Base-by-base conservation (phyloP, 768 basidiomycete genomes). In the Agaricus blazei region DNA sequence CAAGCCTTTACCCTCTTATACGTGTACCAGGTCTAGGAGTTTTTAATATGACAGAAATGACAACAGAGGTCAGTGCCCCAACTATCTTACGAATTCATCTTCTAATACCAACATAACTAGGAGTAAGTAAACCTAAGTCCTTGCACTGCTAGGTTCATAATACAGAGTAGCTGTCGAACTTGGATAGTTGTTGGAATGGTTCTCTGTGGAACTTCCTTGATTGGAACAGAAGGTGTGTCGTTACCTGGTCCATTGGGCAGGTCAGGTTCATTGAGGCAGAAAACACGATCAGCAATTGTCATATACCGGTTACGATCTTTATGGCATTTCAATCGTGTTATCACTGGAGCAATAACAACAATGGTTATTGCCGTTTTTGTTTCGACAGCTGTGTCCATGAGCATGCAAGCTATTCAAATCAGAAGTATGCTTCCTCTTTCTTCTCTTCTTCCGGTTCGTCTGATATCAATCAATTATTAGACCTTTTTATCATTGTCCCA, bases 181-280 rank as follows among this genome's bases (percentile, higher is more conserved):
- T 52, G n/a, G 19, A 8, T 44, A 7, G 31, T 52, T 31, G 27
- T 31, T 4, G 9, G 6, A n/a, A 15, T 29, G 3, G 2, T 52
- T 14, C 14, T 52, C 4, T 42, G 27, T 9, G 14, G 31, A n/a
- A 15, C 34, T 31, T 28, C 51, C 26, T 37, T 34, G 28, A 42
- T 52, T 31, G 42, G 51, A 31, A 52, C 51, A n/a, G 51, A 52
- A 36, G 51, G 51, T 43, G 9, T 31, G 51, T 44, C n/a, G 7
- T 8, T 8, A 34, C 11, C 34, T 19, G 11, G 34, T 34, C 1
- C 34, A 43, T 11, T 44, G 19, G 3, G 4, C 31, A 43, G 15
- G 51, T 23, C 19, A 8, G 40, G 40, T 41, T 14, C 24, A 43
- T 28, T 26, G 9, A 27, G 14, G 15, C 41, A 9, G n/a, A 42